Percentiles rank a stretch among this genome's conserved stretches.
These are phyloP conservation scores for Hippophae rhamnoides DNA, from an alignment of 306 rosid genomes.

Conservation along the genomic window DNA sequence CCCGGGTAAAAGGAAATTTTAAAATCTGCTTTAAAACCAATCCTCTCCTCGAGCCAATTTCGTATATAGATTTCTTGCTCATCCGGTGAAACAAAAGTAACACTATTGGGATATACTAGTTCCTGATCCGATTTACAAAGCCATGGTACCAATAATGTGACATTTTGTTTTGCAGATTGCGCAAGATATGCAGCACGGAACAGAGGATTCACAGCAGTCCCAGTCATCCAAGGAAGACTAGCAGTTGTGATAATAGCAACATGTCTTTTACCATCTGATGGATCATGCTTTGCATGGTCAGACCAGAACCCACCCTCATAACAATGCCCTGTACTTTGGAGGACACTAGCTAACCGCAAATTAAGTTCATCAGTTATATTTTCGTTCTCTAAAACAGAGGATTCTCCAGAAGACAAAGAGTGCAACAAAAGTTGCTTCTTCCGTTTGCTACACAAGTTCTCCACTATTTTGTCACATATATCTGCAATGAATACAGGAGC, in stretches of 20 bases:
- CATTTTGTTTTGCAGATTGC: constrained; percentile 62
- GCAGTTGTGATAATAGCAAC: constrained; percentile 97
- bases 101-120: constrained; percentile 63
- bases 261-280: constrained; percentile 51
- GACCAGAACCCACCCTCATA: constrained; percentile 91
- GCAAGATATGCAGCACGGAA: constrained; percentile 97
- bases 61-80: constrained; percentile 89
- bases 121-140: constrained; percentile 90
- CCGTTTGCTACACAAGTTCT: constrained; percentile 75
- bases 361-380: constrained; percentile 70
- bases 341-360: constrained; percentile 82
- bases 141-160: constrained; percentile 94
- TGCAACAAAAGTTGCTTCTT: constrained; percentile 49
- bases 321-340: constrained; percentile 85
- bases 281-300: constrained; percentile 53
- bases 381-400: constrained; percentile 54
- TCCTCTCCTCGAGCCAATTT: constrained; percentile 95
- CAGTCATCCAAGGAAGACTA: constrained; percentile 99
- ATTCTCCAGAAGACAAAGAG: constrained; percentile 50
- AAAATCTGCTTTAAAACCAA: constrained; percentile 86
- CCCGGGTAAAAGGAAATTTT: constrained; percentile 94
- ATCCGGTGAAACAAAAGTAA: constrained; percentile 80
- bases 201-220: constrained; percentile 93
- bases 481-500: constrained; percentile 44
- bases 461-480: constrained; percentile 80